Base-by-base conservation (phyloP, 371 early-diverging fungal species). In the Mucor racemosus region DNA sequence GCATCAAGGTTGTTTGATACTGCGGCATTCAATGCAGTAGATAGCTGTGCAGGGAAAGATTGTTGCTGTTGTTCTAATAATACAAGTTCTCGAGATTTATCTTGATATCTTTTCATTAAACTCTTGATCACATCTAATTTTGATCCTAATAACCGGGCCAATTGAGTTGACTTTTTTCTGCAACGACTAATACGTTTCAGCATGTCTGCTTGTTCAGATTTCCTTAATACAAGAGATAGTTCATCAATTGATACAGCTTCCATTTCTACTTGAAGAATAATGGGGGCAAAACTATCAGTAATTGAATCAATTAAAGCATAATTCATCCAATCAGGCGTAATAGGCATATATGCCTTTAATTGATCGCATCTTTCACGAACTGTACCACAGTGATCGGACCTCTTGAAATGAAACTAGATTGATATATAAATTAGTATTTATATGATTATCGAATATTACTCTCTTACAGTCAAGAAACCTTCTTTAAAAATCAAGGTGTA, bases 171-270 rank as follows among this genome's bases (percentile, higher is more conserved):
- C 21, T 84, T 79, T 65, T 92, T 92, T n/a, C 96, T 83, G 15
- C 91, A 92, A 7, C 86, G 85, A 63, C 94, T 92, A 62, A 96
- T 95, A 0, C 95, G 87, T 50, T 90, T 82, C 40, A 96, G 73
- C 95, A 96, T 95, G 75, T 96, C 96, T 7, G 83, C 71, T 65
- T 93, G 93, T 73, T 95, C 95, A 3, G 84, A 78, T 61, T 88
- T 79, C 17, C 68, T 80, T 4, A 95, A 68, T 13, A 93, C 87
- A 19, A 95, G 69, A 0, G 94, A 94, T 1, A 96, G 80, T 61
- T 96, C 96, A 70, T 96, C 96, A 59, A 96, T 92, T 0, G 88
- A 74, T 53, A 94, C 93, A 0, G 94, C 94, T 73, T 95, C 96
- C 66, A 90, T 79, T 76, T 96, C 95, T 31, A 94, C 86, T 54